Percentiles rank a stretch among this genome's conserved stretches.
Conservation (phyloP, 352 stramenopile species). For the Phytophthora macrochlamydospora region DNA sequence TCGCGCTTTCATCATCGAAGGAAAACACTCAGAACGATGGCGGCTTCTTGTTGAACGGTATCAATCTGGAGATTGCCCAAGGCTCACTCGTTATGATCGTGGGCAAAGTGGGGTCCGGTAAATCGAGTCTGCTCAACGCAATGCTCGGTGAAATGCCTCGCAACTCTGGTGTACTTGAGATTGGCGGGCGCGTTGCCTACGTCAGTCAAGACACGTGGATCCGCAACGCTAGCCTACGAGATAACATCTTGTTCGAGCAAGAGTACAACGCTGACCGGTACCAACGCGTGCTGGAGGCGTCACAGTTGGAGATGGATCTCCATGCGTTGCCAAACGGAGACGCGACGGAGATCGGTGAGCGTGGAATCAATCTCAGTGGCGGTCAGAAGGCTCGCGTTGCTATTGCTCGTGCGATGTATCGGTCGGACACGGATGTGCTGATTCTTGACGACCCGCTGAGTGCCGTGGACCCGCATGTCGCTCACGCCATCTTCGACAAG, state of each 20-base stretch:
- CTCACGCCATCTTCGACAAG: constrained; percentile 91
- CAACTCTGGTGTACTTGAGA: constrained; percentile 18
- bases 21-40: neutral
- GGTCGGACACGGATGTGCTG: constrained; percentile 84
- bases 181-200: constrained; percentile 63
- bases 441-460: constrained; percentile 95
- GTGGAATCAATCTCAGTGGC: constrained; percentile 61
- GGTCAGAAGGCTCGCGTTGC: constrained; percentile 78
- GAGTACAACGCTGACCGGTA: constrained; percentile 43
- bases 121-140: constrained; percentile 54
- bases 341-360: constrained; percentile 59
- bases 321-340: constrained; percentile 52
- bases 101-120: constrained; percentile 50
- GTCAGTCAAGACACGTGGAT: constrained; percentile 93
- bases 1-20: neutral
- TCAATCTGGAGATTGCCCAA: constrained; percentile 63
- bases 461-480: constrained; percentile 95
- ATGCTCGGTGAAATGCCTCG: constrained; percentile 54
- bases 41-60: constrained; percentile 24
- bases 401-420: constrained; percentile 92
- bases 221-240: constrained; percentile 83
- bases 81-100: constrained; percentile 65
- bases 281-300: constrained; percentile 33
- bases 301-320: constrained; percentile 47
- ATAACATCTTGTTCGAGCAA: constrained; percentile 91